Evolutionary conservation across 2,329 filamentous ascomycete species (phyloP).

Genomic region (Endocalyx cinctus): DNA sequence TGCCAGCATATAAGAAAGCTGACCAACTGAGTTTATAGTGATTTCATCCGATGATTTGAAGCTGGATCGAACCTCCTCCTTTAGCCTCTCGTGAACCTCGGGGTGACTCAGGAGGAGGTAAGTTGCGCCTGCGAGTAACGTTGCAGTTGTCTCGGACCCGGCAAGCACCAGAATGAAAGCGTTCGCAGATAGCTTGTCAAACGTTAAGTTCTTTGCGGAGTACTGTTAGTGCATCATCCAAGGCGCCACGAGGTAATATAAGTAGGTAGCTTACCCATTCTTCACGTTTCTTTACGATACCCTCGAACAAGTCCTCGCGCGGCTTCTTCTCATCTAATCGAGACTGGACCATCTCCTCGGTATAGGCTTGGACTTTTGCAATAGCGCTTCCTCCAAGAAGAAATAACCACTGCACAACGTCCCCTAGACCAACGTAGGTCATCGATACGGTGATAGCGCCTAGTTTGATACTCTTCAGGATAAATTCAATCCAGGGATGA

Average conservation of each 20-base stretch:
- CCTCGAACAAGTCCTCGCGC: slow-evolving; percentile 27
- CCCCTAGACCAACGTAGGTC: slow-evolving; percentile 16
- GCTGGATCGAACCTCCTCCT: slow-evolving; percentile 32
- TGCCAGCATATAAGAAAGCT: slow-evolving; percentile 36
- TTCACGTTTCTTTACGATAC: slow-evolving; percentile 25
- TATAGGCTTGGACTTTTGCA: slow-evolving; percentile 10
- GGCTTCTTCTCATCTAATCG: slow-evolving; percentile 18
- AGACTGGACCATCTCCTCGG: slow-evolving; percentile 15
- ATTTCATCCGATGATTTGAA: slow-evolving; percentile 35
- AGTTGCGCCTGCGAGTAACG: slow-evolving; percentile 23
- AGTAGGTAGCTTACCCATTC: slow-evolving; percentile 26
- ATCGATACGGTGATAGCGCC: slow-evolving; percentile 16
- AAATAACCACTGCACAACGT: slow-evolving; percentile 17
- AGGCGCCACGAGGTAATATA: too few species aligned
- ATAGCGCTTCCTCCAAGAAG: slow-evolving; percentile 10
- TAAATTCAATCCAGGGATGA: slow-evolving; percentile 29
- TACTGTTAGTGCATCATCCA: too few species aligned
- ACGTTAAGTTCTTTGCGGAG: slow-evolving; percentile 17
- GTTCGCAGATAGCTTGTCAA: slow-evolving; percentile 20
- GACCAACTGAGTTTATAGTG: slow-evolving; percentile 26
- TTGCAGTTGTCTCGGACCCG: slow-evolving; percentile 27
- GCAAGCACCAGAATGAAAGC: slow-evolving; percentile 23
- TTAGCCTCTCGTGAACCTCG: slow-evolving; percentile 26
- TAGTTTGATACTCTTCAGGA: slow-evolving; percentile 23
- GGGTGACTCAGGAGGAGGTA: slow-evolving; percentile 27